Conservation (phyloP, 306 rosid genomes). For the Corylus heterophylla region DNA sequence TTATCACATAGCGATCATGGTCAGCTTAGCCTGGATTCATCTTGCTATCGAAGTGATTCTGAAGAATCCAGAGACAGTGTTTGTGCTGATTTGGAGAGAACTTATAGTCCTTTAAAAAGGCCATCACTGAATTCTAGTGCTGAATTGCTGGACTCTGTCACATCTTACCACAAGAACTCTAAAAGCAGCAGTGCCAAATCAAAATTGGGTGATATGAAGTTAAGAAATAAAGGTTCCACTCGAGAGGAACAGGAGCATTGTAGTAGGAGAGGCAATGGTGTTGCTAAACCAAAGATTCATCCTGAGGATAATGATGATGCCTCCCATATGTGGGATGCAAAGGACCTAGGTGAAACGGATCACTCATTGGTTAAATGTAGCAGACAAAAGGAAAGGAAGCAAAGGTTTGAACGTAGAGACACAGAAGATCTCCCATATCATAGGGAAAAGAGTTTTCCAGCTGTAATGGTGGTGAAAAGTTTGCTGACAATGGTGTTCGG, state of each 20-base stretch:
- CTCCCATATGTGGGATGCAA: constrained; percentile 27
- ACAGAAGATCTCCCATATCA: constrained; percentile 38
- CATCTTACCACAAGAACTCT: constrained; percentile 35
- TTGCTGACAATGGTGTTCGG: constrained; percentile 28
- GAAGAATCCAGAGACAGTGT: constrained; percentile 43
- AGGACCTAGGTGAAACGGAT: constrained; percentile 36
- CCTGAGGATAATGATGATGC: constrained; percentile 29
- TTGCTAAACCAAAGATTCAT: constrained; percentile 24
- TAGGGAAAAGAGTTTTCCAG: constrained; percentile 38
- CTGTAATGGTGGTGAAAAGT: constrained; percentile 36
- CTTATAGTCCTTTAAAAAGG: constrained; percentile 39
- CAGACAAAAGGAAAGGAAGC: constrained; percentile 35
- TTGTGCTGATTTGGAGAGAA: constrained; percentile 38
- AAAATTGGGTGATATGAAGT: constrained; percentile 33
- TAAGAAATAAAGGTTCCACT: constrained; percentile 36
- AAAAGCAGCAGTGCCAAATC: constrained; percentile 29
- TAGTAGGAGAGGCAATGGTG: constrained; percentile 23
- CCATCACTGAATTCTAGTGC: constrained; percentile 31
- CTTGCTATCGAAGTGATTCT: constrained; percentile 61
- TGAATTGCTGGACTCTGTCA: constrained; percentile 29
- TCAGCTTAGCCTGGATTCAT: constrained; percentile 52
- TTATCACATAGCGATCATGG: constrained; percentile 56
- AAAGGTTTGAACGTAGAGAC: constrained; percentile 24
- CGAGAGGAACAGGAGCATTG: constrained; percentile 36
- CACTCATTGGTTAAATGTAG: constrained; percentile 29